Percentiles rank a stretch among this genome's conserved stretches.
These are phyloP conservation scores for Arthrinium phaeospermum DNA, from an alignment of 2,329 filamentous ascomycete species.

Conservation along the genomic window DNA sequence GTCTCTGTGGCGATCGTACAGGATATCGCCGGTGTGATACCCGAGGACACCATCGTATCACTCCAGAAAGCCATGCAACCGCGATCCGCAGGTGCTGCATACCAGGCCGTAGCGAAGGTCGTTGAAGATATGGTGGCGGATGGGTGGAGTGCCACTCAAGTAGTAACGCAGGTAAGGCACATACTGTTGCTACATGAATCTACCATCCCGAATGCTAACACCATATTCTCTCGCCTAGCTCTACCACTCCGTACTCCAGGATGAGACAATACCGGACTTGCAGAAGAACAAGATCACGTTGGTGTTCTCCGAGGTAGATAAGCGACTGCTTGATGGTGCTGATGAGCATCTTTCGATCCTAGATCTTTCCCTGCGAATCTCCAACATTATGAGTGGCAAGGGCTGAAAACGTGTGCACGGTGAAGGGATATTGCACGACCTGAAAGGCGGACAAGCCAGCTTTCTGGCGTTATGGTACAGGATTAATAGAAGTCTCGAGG, in stretches of 20 bases:
- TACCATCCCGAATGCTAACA: not conserved
- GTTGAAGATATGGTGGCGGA: slow-evolving; percentile 93
- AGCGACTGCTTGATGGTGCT: slow-evolving; percentile 89
- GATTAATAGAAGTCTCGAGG: not conserved
- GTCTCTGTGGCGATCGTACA: slow-evolving; percentile 84
- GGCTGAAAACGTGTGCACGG: slow-evolving; percentile 28
- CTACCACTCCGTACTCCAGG: slow-evolving; percentile 81
- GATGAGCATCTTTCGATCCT: slow-evolving; percentile 94
- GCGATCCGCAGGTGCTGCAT: slow-evolving; percentile 66
- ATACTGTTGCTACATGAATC: not conserved
- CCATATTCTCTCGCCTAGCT: slow-evolving; percentile 53
- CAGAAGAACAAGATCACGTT: slow-evolving; percentile 92
- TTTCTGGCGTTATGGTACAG: not conserved
- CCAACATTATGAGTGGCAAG: slow-evolving; percentile 67
- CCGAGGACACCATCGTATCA: slow-evolving; percentile 70
- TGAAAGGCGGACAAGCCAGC: not conserved
- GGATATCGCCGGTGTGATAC: slow-evolving; percentile 96
- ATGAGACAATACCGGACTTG: slow-evolving; percentile 81
- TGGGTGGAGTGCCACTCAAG: slow-evolving; percentile 93
- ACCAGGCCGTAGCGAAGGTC: slow-evolving; percentile 75
- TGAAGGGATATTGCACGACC: slow-evolving; percentile 35
- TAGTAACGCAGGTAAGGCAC: slow-evolving; percentile 73
- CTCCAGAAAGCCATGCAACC: slow-evolving; percentile 81
- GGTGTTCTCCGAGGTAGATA: slow-evolving; percentile 92
- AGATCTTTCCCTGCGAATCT: slow-evolving; percentile 83